phyloP scores from a whole-genome alignment of 352 stramenopile genomes.

The Thalassiosira livingstoniorum region DNA sequence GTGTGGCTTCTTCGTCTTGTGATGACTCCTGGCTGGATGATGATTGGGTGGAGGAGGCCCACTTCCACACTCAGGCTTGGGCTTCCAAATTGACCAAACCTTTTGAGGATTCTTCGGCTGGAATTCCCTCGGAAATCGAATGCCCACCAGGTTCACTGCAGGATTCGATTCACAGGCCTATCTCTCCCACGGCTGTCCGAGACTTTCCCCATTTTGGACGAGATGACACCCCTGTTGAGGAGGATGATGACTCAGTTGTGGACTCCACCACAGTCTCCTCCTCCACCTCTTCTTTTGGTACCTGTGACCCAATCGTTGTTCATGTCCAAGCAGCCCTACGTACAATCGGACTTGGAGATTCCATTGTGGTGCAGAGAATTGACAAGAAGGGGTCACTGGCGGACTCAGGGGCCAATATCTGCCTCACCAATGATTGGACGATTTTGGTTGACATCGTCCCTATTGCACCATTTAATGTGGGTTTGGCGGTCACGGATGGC shows the following conservation, averaged over 20 bases:
- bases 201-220: no score
- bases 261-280: not conserved
- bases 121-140: no score
- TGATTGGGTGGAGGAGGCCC: no score
- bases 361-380: not conserved
- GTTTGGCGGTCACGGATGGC: not conserved
- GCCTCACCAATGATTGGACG: not conserved
- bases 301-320: not conserved
- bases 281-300: no score
- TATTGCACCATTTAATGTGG: conserved; percentile 7
- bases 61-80: no score
- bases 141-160: no score
- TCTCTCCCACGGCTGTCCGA: no score
- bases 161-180: no score
- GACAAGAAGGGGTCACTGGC: not conserved
- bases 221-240: not conserved
- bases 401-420: conserved; percentile 11
- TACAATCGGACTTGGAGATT: not conserved
- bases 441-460: conserved; percentile 1
- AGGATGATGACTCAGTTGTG: not conserved
- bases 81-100: no score
- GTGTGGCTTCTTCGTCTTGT: no score
- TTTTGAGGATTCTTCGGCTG: no score
- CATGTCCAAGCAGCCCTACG: not conserved
- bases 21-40: no score